Base-by-base conservation (phyloP, 1,284 basidiomycete species). In the Ceratorhiza oryzae-sativae region DNA sequence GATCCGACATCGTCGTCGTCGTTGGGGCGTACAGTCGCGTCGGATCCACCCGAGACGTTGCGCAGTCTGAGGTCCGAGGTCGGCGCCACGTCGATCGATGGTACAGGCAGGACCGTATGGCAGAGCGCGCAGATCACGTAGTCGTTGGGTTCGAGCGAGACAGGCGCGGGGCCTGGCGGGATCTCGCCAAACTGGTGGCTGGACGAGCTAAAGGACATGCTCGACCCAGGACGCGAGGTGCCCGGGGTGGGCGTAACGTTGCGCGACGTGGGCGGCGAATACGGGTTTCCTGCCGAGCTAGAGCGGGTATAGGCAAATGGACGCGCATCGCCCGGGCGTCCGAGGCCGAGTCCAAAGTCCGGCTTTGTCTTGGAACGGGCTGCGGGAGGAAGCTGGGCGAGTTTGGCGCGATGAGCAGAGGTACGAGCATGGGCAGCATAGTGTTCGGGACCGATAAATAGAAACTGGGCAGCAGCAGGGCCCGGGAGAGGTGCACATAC, bases 101-200 rank as follows among this genome's bases (percentile, higher is more conserved):
- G 41, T 18, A 60, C 55, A 51, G 67, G 67, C 41, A 71, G 20
- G 9, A 71, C 67, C 0, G 55, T 48, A 49, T 60, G 67, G 25
- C 67, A 71, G 1, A 71, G 34, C 67, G 67, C 46, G 20, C 67
- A 71, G 25, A 71, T 34, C 41, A 71, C 67, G 32, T 71, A 71
- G 18, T 71, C 67, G 53, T 18, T 59, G 12, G 41, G 41, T 3
- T 32, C 56, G 15, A 71, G 34, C 13, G 42, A 32, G 1, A 41
- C 3, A 32, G 67, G 67, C 4, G 53, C 12, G 1, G 67, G 56
- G 10, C 67, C 56, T 15, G 55, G 32, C 42, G 56, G 45, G 9
- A 23, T 12, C 27, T 62, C 60, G 45, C 60, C 45, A 34, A 48
- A 45, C 25, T 25, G 34, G 9, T 36, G 39, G n/a, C 56, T 34